These are phyloP conservation scores for Microbotryum silenes-acaulis DNA, from an alignment of 1,284 basidiomycete species.

Conservation along the genomic window DNA sequence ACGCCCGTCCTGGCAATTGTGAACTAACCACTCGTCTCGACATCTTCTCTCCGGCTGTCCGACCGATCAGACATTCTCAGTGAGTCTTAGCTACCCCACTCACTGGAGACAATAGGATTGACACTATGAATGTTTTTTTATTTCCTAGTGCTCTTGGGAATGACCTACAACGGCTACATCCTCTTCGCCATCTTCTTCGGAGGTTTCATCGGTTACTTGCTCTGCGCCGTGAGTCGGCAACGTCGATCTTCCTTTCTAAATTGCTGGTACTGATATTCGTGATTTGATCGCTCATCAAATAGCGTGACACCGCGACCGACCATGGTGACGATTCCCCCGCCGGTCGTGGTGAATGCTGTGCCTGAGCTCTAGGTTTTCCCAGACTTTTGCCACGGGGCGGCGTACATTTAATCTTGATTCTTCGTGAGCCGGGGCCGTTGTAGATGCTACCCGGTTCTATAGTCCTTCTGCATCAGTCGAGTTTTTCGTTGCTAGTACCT, in stretches of 20 bases:
- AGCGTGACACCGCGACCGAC: conserved; percentile 18
- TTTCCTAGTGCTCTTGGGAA: conserved; percentile 40
- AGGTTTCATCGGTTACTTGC: conserved; percentile 13
- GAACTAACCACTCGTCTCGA: background rate
- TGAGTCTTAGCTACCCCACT: too few relatives aligned
- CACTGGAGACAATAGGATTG: too few relatives aligned
- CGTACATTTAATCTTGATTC: too few relatives aligned
- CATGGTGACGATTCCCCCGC: conserved; percentile 5
- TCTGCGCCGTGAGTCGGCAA: conserved; percentile 15
- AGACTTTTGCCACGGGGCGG: too few relatives aligned
- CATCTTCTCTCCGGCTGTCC: conserved; percentile 20
- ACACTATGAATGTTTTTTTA: too few relatives aligned
- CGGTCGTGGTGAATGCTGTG: conserved; percentile 19
- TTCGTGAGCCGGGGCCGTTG: too few relatives aligned
- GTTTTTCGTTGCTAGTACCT: too few relatives aligned
- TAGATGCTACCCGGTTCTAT: too few relatives aligned
- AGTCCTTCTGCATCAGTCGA: too few relatives aligned
- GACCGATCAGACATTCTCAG: background rate
- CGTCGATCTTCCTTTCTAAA: too few relatives aligned
- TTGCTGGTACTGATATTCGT: too few relatives aligned
- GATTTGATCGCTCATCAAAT: background rate
- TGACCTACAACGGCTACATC: conserved; percentile 42
- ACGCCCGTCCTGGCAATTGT: conserved; percentile 22
- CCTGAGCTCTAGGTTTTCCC: background rate
- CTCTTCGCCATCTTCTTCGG: conserved; percentile 17